Evolutionary conservation across 371 early-diverging fungal species (phyloP), one percentile per base, ranked within the genome.

Genomic region (Rhizopus sp.): DNA sequence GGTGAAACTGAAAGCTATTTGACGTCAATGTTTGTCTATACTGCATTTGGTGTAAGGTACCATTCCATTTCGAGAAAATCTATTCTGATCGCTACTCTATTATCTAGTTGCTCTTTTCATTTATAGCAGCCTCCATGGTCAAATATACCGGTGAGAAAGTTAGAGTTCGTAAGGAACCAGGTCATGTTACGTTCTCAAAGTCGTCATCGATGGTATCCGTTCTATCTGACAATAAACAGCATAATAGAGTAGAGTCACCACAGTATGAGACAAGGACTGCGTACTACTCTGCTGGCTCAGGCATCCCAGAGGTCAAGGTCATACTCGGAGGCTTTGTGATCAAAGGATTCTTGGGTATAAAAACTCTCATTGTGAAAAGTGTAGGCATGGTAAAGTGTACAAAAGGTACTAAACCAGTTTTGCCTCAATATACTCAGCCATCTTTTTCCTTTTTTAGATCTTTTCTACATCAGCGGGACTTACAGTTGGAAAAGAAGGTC

Each of bases 281-380:
- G 3, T 79, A 76, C 46, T 76, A 75, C 56, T 93, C 95, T 10
- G 95, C 97, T 1, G 98, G 98, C 7, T 90, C 93, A 5, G 98
- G 97, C 35, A 90, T 97, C 48, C 90, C 97, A 2, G 97, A 97
- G 73, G 91, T 96, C 64, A 98, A 98, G 72, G 92, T 92, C 35
- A 94, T 96, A 56, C 69, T 98, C 50, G 87, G 93, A 48, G 97
- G 97, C 7, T 97, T 96, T 72, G 87, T 95, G 15, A 92, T 97
- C 54, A 82, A 88, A 45, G 89, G 91, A 7, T 97, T 92, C 62
- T 73, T 98, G 53, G 94, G 94, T 34, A 73, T 85, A 4, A 81
- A 88, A 71, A 97, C 96, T 16, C 72, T 96, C 45, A 31, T 92
- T 39, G 85, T 95, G 53, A 98, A 98, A 69, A 84, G 84, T 62